Conservation (phyloP, 2,329 filamentous ascomycete species). For the Mycosphaerella arachidis region DNA sequence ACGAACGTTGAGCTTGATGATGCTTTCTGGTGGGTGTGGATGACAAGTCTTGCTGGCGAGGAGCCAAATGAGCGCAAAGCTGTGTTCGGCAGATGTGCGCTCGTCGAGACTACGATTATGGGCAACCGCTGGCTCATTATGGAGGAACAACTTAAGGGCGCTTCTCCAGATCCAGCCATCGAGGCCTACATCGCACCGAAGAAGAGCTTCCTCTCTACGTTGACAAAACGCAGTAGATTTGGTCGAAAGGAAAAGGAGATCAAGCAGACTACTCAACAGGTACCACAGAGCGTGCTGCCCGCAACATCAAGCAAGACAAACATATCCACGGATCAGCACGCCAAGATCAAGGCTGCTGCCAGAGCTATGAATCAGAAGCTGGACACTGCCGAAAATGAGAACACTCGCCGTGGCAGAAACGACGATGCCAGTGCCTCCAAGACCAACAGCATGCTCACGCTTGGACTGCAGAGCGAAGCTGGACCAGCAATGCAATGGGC, state of each 20-base stretch:
- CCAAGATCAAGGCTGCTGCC: conserved; percentile 86
- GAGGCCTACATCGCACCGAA: conserved; percentile 93
- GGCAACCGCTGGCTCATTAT: conserved; percentile 87
- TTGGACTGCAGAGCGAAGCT: conserved; percentile 84
- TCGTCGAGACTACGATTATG: conserved; percentile 81
- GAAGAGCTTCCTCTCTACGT: conserved; percentile 75
- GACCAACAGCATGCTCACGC: conserved; percentile 83
- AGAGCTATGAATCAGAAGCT: conserved; percentile 68
- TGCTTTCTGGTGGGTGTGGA: conserved; percentile 99
- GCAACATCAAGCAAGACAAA: conserved; percentile 69
- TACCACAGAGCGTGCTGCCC: conserved; percentile 43
- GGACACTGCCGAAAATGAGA: conserved; percentile 45
- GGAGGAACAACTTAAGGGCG: conserved; percentile 93
- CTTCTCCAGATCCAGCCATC: conserved; percentile 75
- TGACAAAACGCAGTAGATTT: conserved; percentile 64
- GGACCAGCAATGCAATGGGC: conserved; percentile 97
- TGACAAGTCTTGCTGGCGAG: conserved; percentile 88
- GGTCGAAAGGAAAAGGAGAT: conserved; percentile 64
- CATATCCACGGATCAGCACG: conserved; percentile 86
- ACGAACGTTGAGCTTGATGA: conserved; percentile 82
- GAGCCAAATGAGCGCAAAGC: conserved; percentile 82
- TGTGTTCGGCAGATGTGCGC: conserved; percentile 86
- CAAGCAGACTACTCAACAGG: conserved; percentile 45
- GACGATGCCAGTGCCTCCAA: conserved; percentile 58
- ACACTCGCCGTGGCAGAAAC: conserved; percentile 48